Conservation (phyloP, 2,329 filamentous ascomycete genomes). For the Aspergillus floridensis region DNA sequence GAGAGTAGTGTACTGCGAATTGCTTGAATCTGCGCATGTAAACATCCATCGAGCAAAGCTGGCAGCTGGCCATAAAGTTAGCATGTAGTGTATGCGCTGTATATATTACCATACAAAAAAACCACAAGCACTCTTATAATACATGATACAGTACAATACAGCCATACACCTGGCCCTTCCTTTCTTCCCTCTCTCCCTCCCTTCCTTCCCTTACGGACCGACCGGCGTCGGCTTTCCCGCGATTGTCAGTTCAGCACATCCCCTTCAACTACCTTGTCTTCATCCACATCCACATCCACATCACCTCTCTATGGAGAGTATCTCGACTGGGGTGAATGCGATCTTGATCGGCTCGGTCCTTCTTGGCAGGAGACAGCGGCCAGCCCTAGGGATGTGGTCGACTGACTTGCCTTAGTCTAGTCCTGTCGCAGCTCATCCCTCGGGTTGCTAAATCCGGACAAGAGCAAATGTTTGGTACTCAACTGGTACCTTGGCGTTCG, state of each 20-base stretch:
- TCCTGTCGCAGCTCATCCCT: background rate
- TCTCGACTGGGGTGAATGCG: background rate
- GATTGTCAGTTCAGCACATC: background rate
- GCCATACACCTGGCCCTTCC: background rate
- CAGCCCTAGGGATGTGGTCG: background rate
- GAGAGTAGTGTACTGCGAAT: too few species aligned
- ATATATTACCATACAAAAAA: background rate
- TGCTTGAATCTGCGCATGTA: too few species aligned
- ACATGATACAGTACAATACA: background rate
- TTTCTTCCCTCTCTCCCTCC: background rate
- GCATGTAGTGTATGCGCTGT: background rate
- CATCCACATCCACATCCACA: background rate
- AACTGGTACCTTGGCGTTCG: background rate
- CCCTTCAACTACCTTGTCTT: background rate
- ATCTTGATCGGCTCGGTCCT: background rate
- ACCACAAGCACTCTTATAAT: too few species aligned
- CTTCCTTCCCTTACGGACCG: background rate
- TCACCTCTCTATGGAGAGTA: background rate
- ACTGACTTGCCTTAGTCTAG: background rate
- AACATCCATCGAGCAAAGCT: too few species aligned
- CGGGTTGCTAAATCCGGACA: background rate
- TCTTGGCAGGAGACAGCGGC: constrained; percentile 2
- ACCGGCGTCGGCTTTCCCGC: background rate
- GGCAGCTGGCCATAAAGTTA: too few species aligned
- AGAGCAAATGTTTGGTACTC: background rate